Evolutionary conservation across 2,329 filamentous ascomycete genomes (phyloP).

Genomic region (Nigrospora osmanthi): DNA sequence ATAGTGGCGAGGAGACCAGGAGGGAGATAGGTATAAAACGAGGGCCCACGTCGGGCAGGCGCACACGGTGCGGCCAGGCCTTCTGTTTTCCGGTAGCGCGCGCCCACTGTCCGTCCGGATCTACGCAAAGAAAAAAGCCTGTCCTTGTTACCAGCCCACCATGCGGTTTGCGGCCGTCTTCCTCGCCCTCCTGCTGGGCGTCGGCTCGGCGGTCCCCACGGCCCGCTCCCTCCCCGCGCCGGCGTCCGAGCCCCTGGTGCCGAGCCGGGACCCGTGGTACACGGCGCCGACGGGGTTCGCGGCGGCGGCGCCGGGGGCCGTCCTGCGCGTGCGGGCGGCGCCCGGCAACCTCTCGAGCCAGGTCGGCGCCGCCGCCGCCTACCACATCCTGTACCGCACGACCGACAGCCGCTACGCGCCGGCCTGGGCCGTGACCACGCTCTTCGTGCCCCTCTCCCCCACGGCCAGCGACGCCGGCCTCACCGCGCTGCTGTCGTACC

Average conservation of each 20-base stretch:
- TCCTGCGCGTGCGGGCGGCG: slow-evolving; percentile 19
- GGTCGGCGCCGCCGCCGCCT: slow-evolving; percentile 9
- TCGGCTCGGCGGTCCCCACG: no score
- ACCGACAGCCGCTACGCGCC: slow-evolving; percentile 23
- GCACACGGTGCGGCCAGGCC: no score
- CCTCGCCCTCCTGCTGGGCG: no score
- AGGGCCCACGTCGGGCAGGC: no score
- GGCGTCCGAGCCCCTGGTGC: slow-evolving; percentile 11
- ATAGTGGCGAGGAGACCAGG: no score
- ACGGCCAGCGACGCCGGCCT: slow-evolving; percentile 1
- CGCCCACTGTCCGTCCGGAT: no score
- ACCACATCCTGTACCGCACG: slow-evolving; percentile 29
- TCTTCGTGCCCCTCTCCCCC: slow-evolving; percentile 11
- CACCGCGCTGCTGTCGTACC: slow-evolving; percentile 26
- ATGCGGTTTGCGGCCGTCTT: no score
- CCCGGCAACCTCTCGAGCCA: slow-evolving; percentile 8
- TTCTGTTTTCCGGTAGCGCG: no score
- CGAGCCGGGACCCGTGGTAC: slow-evolving; percentile 24
- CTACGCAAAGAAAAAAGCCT: no score
- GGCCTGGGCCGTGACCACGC: slow-evolving; percentile 29
- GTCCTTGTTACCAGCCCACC: no score
- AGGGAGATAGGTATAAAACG: no score
- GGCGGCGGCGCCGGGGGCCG: slow-evolving; percentile 14
- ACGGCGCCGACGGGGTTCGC: slow-evolving; percentile 19
- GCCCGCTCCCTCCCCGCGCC: no score